phyloP scores from a whole-genome alignment of 2,329 filamentous ascomycete genomes.

The Paraphaeosphaeria minitans region DNA sequence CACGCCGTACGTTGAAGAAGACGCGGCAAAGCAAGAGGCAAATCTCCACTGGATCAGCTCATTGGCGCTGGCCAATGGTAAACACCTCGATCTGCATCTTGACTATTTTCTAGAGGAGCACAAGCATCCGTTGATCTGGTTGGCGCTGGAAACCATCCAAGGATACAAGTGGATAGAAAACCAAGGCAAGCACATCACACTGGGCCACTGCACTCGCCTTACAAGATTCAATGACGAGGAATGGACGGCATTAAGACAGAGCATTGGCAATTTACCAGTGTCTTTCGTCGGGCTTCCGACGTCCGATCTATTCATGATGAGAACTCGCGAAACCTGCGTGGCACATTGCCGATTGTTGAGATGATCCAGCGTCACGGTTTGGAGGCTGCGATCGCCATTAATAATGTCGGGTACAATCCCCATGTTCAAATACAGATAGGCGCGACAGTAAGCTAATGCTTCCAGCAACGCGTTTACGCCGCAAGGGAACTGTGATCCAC shows the following conservation, averaged over 20 bases:
- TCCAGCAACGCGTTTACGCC: constrained; percentile 70
- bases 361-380: constrained; percentile 65
- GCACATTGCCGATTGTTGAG: constrained; percentile 65
- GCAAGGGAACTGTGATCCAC: constrained; percentile 68
- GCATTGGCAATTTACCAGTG: constrained; percentile 62
- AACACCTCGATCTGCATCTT: constrained; percentile 72
- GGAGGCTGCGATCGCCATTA: constrained; percentile 67
- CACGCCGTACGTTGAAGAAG: constrained; percentile 71
- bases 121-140: constrained; percentile 59
- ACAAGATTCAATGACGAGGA: constrained; percentile 59
- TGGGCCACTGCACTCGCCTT: constrained; percentile 73
- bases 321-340: constrained; percentile 56
- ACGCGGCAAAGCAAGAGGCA: constrained; percentile 51
- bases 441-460: background rate
- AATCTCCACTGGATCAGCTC: constrained; percentile 70
- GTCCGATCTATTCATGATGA: constrained; percentile 75
- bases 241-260: constrained; percentile 55
- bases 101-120: constrained; percentile 68
- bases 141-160: constrained; percentile 59
- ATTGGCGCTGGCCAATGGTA: constrained; percentile 55
- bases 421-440: background rate
- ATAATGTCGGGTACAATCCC: constrained; percentile 64
- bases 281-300: constrained; percentile 72
- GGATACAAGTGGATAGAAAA: constrained; percentile 55
- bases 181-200: constrained; percentile 42